Evolutionary conservation across 345 rosid species (phyloP), one percentile per base, ranked within the genome.

Genomic region (Gossypium anomalum): DNA sequence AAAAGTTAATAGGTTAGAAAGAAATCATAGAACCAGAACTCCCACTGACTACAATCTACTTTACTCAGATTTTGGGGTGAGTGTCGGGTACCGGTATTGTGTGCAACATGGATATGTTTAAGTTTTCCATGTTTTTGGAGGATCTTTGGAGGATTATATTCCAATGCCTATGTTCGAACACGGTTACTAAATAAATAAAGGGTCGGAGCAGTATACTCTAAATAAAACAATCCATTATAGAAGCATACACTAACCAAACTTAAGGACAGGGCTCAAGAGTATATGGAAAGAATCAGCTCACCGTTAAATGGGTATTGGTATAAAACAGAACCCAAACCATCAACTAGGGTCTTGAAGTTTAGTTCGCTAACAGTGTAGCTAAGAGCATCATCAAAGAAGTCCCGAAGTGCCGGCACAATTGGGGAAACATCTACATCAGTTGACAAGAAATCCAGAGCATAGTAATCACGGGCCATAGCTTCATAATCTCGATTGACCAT

Each of bases 401-500:
- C 77, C 66, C 83, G 89, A 15, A 94, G 95, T 27, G 98, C 98
- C 70, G 99, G 99, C 68, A 94, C 84, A 60, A 94, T 91, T 41
- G 99, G 98, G 75, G 98, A 83, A 75, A 94, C 96, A 59, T 94
- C 99, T 9, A 95, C 98, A 79, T 95, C 99, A 74, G 85, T 84
- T 0, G 99, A 83, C 77, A 95, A 78, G 84, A 95, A 95, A 79
- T 91, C 85, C 78, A 95, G 80, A 75, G 90, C 96, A 78, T 95
- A 91, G 77, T 95, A 95, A 82, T 95, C 99, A 76, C 85, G 87
- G 55, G 99, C 99, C 99, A 95, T 95, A 75, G 99, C 98, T 83
- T 93, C 98, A 76, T 95, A 95, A 80, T 95, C 99, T 69, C 99
- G 84, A 85, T 95, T 95, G 29, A 95, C 99, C 86, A 95, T 76